Conservation (phyloP, 139 green algal genomes). For the Desmodesmus armatus region DNA sequence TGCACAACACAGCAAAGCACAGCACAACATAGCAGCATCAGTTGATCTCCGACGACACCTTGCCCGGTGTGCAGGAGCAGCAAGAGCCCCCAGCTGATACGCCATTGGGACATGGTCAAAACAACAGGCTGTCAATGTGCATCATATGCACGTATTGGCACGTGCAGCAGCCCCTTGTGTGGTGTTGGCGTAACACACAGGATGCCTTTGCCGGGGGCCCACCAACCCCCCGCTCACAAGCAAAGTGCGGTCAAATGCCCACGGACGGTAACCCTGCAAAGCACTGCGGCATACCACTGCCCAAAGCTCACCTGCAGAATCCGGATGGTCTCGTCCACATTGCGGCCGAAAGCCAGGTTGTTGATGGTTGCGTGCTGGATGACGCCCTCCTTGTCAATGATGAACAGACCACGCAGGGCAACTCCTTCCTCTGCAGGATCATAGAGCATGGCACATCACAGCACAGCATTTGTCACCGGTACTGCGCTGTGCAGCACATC, state of each 20-base stretch:
- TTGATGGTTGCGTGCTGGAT: conserved; percentile 98
- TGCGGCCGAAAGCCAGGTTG: conserved; percentile 95
- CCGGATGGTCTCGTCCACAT: conserved; percentile 97
- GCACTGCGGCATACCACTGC: neutral
- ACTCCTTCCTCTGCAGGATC: conserved; percentile 86
- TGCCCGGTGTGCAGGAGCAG: neutral
- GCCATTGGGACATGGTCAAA: neutral
- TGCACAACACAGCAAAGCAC: conserved; percentile 52
- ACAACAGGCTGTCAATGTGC: neutral
- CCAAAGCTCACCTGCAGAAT: conserved; percentile 71
- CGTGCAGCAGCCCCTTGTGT: neutral
- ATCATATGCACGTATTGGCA: neutral
- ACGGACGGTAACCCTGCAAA: neutral
- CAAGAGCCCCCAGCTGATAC: neutral
- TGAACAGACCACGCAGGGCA: conserved; percentile 90
- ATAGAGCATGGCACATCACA: too few relatives aligned
- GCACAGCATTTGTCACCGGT: neutral
- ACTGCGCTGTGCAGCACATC: too few relatives aligned
- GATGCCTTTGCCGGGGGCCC: neutral
- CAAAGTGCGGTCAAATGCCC: neutral
- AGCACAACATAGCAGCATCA: neutral
- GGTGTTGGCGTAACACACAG: neutral
- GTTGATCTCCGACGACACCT: neutral
- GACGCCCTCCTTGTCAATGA: conserved; percentile 95
- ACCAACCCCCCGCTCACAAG: neutral